phyloP scores from a whole-genome alignment of 345 rosid species.

The Eucalyptus lansdowneana region DNA sequence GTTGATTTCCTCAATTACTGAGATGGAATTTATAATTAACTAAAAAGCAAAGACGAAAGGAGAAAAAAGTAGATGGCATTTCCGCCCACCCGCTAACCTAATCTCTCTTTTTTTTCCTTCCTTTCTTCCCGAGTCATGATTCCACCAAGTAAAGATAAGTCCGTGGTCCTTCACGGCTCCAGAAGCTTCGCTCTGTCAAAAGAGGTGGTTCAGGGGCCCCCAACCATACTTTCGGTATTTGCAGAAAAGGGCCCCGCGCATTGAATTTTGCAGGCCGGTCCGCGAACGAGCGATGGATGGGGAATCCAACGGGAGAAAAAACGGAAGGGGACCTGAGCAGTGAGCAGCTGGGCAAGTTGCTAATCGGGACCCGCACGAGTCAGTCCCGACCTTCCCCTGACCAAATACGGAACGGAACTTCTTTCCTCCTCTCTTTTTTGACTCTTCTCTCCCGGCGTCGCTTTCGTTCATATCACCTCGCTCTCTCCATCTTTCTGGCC shows the following conservation, averaged over 20 bases:
- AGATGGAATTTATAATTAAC: not conserved
- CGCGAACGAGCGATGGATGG: not conserved
- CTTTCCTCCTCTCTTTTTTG: not conserved
- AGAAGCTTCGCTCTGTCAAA: not conserved
- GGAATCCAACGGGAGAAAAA: not conserved
- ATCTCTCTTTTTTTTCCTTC: not conserved
- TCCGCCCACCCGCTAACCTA: not conserved
- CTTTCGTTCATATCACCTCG: not conserved
- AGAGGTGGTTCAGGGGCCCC: not conserved
- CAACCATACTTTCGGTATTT: not conserved
- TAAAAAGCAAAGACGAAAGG: not conserved
- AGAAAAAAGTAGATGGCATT: too few relatives aligned
- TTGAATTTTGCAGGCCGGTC: not conserved
- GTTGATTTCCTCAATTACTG: not conserved
- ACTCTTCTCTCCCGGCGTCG: not conserved
- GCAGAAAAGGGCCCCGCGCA: not conserved
- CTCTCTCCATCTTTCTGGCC: not conserved
- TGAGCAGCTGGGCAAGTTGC: not conserved
- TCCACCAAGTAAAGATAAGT: not conserved
- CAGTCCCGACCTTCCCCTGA: not conserved
- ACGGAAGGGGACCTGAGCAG: not conserved
- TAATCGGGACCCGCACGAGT: not conserved
- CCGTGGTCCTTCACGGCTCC: not conserved
- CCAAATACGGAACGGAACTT: not conserved
- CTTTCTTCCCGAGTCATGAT: not conserved